Evolutionary conservation across 2,329 filamentous ascomycete species (phyloP).

Genomic region (Monosporascus sp.): DNA sequence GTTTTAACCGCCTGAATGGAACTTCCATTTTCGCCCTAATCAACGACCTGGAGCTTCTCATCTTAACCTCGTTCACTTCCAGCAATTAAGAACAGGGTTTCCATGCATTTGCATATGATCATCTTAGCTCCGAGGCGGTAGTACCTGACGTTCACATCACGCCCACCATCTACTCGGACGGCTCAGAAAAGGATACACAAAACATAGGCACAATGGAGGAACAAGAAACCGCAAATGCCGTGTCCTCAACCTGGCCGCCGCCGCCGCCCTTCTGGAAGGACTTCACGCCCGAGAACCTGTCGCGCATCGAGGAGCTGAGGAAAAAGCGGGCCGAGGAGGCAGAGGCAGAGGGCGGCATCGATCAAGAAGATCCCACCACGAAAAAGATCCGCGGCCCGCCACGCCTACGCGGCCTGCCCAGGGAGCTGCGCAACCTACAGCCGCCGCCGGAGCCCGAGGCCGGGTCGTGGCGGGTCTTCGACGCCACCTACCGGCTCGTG

Average conservation of each 20-base stretch:
- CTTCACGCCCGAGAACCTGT: slow-evolving; percentile 73
- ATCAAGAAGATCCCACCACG: slow-evolving; percentile 24
- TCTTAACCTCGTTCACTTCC: too few relatives aligned
- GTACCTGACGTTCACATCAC: too few relatives aligned
- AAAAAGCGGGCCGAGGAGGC: slow-evolving; percentile 30
- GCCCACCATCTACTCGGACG: too few relatives aligned
- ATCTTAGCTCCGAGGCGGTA: too few relatives aligned
- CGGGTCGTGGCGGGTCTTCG: slow-evolving; percentile 43
- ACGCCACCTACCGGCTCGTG: slow-evolving; percentile 12
- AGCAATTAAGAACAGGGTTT: too few relatives aligned
- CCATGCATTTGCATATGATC: too few relatives aligned
- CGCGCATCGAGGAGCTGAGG: slow-evolving; percentile 45
- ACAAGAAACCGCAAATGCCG: slow-evolving; percentile 30
- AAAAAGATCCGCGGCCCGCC: slow-evolving; percentile 15
- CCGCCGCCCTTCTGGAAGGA: slow-evolving; percentile 87
- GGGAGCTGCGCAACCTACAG: slow-evolving; percentile 71
- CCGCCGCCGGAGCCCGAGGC: slow-evolving; percentile 75
- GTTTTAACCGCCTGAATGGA: too few relatives aligned
- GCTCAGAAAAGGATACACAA: neutral
- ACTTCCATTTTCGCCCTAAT: too few relatives aligned
- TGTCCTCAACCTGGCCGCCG: slow-evolving; percentile 70
- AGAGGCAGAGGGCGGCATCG: slow-evolving; percentile 9
- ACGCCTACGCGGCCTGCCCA: slow-evolving; percentile 49
- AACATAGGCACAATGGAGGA: slow-evolving; percentile 20
- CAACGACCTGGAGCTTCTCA: too few relatives aligned